Conservation (phyloP, 768 basidiomycete genomes). For the Lanmaoa rubissima region DNA sequence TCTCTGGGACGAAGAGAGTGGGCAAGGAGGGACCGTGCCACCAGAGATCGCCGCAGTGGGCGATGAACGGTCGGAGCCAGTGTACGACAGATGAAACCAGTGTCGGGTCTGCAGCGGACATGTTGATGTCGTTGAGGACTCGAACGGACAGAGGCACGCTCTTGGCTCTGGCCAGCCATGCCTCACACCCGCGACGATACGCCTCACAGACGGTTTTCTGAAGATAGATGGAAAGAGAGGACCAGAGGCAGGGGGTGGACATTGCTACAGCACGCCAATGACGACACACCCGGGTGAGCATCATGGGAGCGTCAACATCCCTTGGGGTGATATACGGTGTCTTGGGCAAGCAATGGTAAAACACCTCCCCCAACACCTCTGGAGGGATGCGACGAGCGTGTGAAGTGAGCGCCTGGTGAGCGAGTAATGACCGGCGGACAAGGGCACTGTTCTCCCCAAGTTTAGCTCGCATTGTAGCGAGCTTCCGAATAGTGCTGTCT, state of each 20-base stretch:
- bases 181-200: constrained; percentile 21
- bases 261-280: constrained; percentile 32
- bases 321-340: constrained; percentile 26
- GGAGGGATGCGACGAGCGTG: constrained; percentile 24
- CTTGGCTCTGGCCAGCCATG: constrained; percentile 31
- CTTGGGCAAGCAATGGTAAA: constrained; percentile 27
- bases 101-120: constrained; percentile 2
- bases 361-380: constrained; percentile 32
- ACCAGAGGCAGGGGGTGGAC: constrained; percentile 33
- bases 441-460: constrained; percentile 19
- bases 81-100: constrained; percentile 2
- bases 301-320: constrained; percentile 21
- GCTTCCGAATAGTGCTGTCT: constrained; percentile 18
- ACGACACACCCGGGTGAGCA: constrained; percentile 29
- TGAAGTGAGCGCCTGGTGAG: constrained; percentile 25
- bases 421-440: constrained; percentile 22
- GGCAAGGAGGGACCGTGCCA: constrained; percentile 31
- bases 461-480: constrained; percentile 12
- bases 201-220: constrained; percentile 2
- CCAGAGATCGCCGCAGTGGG: constrained; percentile 29
- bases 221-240: constrained; percentile 26
- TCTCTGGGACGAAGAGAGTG: constrained; percentile 13
- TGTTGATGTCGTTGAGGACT: constrained; percentile 25
- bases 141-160: constrained; percentile 25
- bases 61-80: constrained; percentile 26